A percentile compares a stretch with the other conserved stretches of the same genome.
phyloP scores from a whole-genome alignment of 441 rosid genomes.

The Euphorbia corollata region DNA sequence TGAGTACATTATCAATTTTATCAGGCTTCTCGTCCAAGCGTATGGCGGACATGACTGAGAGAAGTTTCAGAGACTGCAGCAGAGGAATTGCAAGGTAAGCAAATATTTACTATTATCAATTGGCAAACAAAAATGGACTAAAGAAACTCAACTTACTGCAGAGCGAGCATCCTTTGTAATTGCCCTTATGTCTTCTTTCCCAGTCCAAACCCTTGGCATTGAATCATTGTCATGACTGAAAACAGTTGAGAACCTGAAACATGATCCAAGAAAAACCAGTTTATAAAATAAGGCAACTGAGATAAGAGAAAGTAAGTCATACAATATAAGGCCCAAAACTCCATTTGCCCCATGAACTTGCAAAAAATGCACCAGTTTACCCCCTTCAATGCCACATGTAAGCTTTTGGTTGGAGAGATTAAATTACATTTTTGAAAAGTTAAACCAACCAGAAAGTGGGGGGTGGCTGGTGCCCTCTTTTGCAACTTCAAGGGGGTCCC shows the following conservation, averaged over 20 bases:
- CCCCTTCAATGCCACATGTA: too few relatives aligned
- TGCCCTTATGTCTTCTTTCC: constrained; percentile 70
- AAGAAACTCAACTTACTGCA: constrained; percentile 39
- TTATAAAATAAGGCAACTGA: constrained; percentile 10
- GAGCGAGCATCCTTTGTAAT: constrained; percentile 62
- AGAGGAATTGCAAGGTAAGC: constrained; percentile 18
- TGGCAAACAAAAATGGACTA: constrained; percentile 1
- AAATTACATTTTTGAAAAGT: too few relatives aligned
- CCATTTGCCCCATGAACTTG: too few relatives aligned
- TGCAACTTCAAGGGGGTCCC: too few relatives aligned
- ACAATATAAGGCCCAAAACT: too few relatives aligned
- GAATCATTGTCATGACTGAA: constrained; percentile 61
- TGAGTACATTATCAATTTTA: constrained; percentile 46
- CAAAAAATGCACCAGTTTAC: too few relatives aligned
- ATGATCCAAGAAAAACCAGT: constrained; percentile 17
- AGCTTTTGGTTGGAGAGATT: too few relatives aligned
- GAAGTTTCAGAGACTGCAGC: constrained; percentile 53
- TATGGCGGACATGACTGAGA: constrained; percentile 64
- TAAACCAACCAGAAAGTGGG: too few relatives aligned
- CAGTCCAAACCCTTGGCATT: constrained; percentile 82
- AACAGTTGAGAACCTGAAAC: constrained; percentile 62
- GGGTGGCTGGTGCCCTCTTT: too few relatives aligned
- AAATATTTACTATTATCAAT: constrained; percentile 12
- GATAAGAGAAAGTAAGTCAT: constrained; percentile 1
- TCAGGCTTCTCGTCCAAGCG: constrained; percentile 69